phyloP scores from a whole-genome alignment of 257 asterid species.

The Vinca minor region DNA sequence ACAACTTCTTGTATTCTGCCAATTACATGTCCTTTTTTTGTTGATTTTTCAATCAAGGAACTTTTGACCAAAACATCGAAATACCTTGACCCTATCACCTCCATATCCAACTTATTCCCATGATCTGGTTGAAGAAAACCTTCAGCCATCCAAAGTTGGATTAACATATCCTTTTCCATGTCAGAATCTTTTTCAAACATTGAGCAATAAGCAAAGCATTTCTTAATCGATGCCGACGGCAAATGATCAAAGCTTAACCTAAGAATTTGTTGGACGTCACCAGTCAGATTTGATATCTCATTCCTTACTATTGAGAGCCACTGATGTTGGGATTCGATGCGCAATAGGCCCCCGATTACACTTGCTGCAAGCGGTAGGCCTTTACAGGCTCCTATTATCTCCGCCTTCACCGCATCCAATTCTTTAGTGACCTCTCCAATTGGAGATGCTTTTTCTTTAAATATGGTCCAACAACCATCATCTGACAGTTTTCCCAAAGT shows the following conservation, averaged over 20 bases:
- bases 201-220: too few species aligned
- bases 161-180: conserved; percentile 9
- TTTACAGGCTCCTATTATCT: too few species aligned
- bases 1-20: not conserved
- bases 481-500: not conserved
- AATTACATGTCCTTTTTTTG: not conserved
- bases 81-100: too few species aligned
- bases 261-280: not conserved
- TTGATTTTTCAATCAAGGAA: conserved; percentile 22
- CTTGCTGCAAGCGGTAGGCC: too few species aligned
- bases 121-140: conserved; percentile 19
- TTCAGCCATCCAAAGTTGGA: conserved; percentile 29
- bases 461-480: too few species aligned
- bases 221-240: too few species aligned
- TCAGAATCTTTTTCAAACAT: too few species aligned
- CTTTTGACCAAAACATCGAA: conserved; percentile 24
- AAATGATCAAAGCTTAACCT: conserved; percentile 30
- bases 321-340: too few species aligned
- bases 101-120: not conserved
- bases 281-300: not conserved
- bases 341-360: too few species aligned
- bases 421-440: not conserved
- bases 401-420: not conserved
- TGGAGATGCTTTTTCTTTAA: not conserved
- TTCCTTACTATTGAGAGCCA: conserved; percentile 13